Evolutionary conservation across 1,284 basidiomycete genomes (phyloP), one percentile per base, ranked within the genome.

Genomic region (Cutaneotrichosporon cyanovorans): DNA sequence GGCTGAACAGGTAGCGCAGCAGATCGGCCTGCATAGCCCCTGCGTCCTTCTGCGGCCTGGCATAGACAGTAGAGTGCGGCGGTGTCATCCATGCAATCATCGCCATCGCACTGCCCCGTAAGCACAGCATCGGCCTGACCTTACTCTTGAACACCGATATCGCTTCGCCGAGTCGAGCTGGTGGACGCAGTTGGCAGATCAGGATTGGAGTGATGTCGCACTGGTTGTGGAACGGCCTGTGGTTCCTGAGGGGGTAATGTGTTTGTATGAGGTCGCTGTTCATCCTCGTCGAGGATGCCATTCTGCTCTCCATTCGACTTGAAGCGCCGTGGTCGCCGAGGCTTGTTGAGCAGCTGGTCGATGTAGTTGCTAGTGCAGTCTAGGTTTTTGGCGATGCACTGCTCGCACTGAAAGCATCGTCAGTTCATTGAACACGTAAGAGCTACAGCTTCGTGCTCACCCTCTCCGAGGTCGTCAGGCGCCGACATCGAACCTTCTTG

Each of bases 1-100:
- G 65, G 1, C 62, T 59, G 47, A 72, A 66, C 20, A 73, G 57
- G 46, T 67, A 73, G 10, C 59, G 53, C 14, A 72, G 43, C 5
- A 72, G 55, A 20, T 61, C 54, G 11, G 53, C 45, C 32, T 69
- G 67, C 4, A 45, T 23, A 2, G 38, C 41, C 0, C 34, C 39
- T 2, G 36, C 30, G 15, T 50, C 43, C 12, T 37, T 37, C 8
- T 12, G 3, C 11, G 35, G 18, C 10, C 42, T 23, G 9, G 23
- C 4, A 12, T 20, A 44, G 4, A 44, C 20, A 6, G 25, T 22
- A 0, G 35, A 20, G 16, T 44, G 42, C 22, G 25, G 20, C 14
- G 35, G 44, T 5, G 41, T 34, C 20, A 49, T 43, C 40, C 45
- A 46, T n/a, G 41, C 23, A 12, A 53, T 43, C 41, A 49, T 45